A percentile compares a stretch with the other conserved stretches of the same genome.
Conservation (phyloP, 768 basidiomycete genomes). For the Tylopilus plumbeoviolaceoides region DNA sequence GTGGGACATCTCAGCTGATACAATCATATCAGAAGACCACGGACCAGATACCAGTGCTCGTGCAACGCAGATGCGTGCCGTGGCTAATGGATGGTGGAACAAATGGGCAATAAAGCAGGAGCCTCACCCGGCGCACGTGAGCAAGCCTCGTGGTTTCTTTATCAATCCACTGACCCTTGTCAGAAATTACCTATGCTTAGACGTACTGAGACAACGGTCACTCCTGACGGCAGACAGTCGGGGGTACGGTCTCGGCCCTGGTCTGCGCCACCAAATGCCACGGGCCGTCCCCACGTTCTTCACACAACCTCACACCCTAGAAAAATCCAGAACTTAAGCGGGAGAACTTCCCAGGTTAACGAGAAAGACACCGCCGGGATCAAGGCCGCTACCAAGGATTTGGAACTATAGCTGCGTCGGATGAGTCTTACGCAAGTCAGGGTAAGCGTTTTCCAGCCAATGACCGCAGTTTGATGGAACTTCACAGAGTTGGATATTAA, state of each 20-base stretch:
- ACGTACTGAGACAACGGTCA: constrained; percentile 47
- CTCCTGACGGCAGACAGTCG: constrained; percentile 39
- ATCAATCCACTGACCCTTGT: constrained; percentile 7
- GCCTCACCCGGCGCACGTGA: constrained; percentile 16
- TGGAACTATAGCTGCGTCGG: constrained; percentile 1
- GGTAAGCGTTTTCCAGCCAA: constrained; percentile 11
- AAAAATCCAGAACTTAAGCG: constrained; percentile 13
- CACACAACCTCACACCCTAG: constrained; percentile 17
- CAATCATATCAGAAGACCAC: constrained; percentile 27
- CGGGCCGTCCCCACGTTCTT: constrained; percentile 14
- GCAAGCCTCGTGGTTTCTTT: constrained; percentile 10
- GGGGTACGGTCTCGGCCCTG: constrained; percentile 25
- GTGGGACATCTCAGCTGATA: constrained; percentile 26
- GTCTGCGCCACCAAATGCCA: constrained; percentile 24
- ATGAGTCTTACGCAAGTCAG: constrained; percentile 8
- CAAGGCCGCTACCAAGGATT: constrained; percentile 5
- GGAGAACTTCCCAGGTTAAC: constrained; percentile 8
- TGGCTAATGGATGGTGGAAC: constrained; percentile 49
- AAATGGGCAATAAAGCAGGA: constrained; percentile 41
- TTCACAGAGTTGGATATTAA: constrained; percentile 19
- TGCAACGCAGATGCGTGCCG: constrained; percentile 34
- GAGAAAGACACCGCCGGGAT: constrained; percentile 5
- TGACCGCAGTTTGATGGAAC: constrained; percentile 1
- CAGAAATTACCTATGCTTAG: constrained; percentile 35
- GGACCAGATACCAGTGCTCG: constrained; percentile 18